These are phyloP conservation scores for Tetrahymena borealis DNA, from an alignment of 73 alveolate species.

Conservation along the genomic window DNA sequence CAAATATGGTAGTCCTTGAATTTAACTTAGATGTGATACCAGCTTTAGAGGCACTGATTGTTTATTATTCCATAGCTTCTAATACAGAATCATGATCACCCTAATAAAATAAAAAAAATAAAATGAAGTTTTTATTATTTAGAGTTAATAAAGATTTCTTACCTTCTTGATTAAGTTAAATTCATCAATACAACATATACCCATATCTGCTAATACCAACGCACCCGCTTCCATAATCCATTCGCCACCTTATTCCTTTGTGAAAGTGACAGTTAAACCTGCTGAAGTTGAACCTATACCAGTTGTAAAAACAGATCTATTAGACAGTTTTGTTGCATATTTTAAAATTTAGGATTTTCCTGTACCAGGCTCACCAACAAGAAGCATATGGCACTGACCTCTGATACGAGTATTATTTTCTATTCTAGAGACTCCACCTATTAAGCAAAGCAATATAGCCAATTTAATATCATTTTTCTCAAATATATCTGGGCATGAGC, in stretches of 20 bases:
- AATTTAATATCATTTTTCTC: constrained; percentile 57
- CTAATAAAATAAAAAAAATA: not conserved
- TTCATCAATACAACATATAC: constrained; percentile 92
- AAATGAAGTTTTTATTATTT: not conserved
- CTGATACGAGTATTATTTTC: constrained; percentile 47
- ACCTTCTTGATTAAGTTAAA: constrained; percentile 53
- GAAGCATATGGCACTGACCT: constrained; percentile 64
- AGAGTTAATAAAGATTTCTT: constrained; percentile 15
- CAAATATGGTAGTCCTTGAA: constrained; percentile 70
- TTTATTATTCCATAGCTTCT: constrained; percentile 82
- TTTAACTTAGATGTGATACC: constrained; percentile 67
- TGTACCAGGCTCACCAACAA: constrained; percentile 86
- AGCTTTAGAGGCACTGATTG: constrained; percentile 69
- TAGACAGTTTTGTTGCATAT: constrained; percentile 34
- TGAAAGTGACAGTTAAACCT: constrained; percentile 67
- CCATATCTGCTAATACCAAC: constrained; percentile 72
- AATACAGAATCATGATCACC: constrained; percentile 40
- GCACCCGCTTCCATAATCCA: constrained; percentile 89
- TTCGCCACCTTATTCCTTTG: constrained; percentile 63
- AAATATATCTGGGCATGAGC: constrained; percentile 53
- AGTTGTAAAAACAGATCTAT: constrained; percentile 60
- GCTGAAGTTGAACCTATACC: constrained; percentile 76
- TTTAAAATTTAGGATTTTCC: constrained; percentile 69
- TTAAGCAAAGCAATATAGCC: constrained; percentile 56
- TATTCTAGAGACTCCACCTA: constrained; percentile 64